Base-by-base conservation (phyloP, 2,329 filamentous ascomycete genomes). In the Arthroderma sp. region DNA sequence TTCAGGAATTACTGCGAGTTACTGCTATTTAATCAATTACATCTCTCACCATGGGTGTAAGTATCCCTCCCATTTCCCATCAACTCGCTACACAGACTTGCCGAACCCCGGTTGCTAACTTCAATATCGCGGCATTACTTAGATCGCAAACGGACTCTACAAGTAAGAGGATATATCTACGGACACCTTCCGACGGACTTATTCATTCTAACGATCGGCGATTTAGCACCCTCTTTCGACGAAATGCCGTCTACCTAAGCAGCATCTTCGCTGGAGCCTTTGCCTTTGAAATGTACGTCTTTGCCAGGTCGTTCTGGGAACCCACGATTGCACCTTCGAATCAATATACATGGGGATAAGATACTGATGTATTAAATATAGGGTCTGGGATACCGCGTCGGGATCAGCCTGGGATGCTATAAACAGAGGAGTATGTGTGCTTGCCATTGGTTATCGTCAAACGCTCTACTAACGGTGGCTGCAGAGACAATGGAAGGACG, bases 401-500 rank as follows among this genome's bases (percentile, higher is more conserved):
- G 83, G 94, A 70, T 82, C 74, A 65, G 61, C 95, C 65, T 98
- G 91, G 91, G 86, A 98, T 67, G 75, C 68, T 64, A 68, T 88
- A 65, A 98, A 98, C 80, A 77, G 75, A 60, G 91, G 91, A 60
- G 89, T 95, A 86, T 62, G 85, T 81, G 34, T 32, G 29, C 41
- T 29, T 15, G 46, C 45, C 39, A 29, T 31, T 29, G 38, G 27
- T 10, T 22, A 30, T 42, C 6, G 29, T 6, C 39, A 36, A 43
- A 11, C 10, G 9, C 28, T 38, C 9, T 40, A 53, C 51, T 48
- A 32, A 41, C 15, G 42, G 38, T 34, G 22, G 10, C 7, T 48
- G 57, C 62, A 96, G 89, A 86, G 89, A 62, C 89, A 95, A 93
- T 96, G 91, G 91, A 95, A 95, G 78, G 91, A 98, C 67, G 95